phyloP scores from a whole-genome alignment of 2,329 filamentous ascomycete species.

The Cadophora gregata region DNA sequence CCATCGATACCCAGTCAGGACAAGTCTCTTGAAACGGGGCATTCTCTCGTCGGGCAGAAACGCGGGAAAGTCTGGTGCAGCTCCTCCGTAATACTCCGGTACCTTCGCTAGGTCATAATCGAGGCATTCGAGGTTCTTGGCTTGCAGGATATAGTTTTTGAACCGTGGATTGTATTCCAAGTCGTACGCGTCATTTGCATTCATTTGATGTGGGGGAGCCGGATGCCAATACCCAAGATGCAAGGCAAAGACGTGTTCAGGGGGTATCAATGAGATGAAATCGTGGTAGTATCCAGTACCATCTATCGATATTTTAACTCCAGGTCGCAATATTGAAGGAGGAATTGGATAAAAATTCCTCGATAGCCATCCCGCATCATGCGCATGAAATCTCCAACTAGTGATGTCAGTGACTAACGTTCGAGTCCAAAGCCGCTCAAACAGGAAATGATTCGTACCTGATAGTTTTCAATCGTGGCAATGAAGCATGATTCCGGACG shows the following conservation, averaged over 20 bases:
- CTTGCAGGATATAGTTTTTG: neutral
- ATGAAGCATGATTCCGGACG: neutral
- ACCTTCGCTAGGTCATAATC: neutral
- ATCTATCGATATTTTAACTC: neutral
- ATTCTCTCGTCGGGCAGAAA: neutral
- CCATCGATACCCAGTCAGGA: conserved; percentile 5
- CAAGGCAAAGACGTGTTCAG: neutral
- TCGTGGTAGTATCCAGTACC: neutral
- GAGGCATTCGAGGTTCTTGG: neutral
- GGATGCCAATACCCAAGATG: neutral
- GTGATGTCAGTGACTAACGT: neutral
- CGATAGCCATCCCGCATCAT: neutral
- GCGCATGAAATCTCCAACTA: neutral
- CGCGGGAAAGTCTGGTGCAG: neutral
- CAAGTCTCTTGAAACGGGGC: neutral
- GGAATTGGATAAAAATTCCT: neutral
- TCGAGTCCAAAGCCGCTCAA: no score
- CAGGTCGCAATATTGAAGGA: neutral
- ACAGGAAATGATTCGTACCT: neutral
- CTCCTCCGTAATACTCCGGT: neutral
- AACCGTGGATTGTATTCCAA: neutral
- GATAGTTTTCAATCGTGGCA: neutral
- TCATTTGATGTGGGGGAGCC: neutral
- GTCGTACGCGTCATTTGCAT: neutral
- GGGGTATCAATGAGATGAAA: neutral